These are phyloP conservation scores for Eragrostis nindensis DNA, from an alignment of 176 grass and related monocot genomes.

Conservation along the genomic window DNA sequence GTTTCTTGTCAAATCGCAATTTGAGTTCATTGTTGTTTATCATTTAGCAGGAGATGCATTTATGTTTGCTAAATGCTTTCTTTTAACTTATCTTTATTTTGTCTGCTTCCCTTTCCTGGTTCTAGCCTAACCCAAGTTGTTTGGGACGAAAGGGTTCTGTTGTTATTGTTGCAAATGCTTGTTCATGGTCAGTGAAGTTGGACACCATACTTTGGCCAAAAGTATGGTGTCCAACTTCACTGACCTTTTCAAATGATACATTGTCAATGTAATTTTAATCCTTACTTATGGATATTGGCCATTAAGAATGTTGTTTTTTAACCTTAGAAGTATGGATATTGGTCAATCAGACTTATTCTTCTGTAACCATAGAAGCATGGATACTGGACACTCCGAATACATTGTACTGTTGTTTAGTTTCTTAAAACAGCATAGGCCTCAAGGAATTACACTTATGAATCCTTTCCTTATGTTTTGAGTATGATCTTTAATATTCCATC, in stretches of 20 bases:
- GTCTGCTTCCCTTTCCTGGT: too few relatives aligned
- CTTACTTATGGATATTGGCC: constrained; percentile 8
- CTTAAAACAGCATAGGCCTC: background rate
- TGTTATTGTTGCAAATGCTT: too few relatives aligned
- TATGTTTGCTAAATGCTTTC: constrained; percentile 2
- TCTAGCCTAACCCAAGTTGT: too few relatives aligned
- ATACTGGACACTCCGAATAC: constrained; percentile 7
- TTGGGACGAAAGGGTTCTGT: too few relatives aligned
- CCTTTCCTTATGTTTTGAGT: constrained; percentile 14
- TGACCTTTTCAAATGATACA: constrained; percentile 22
- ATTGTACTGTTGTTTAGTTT: background rate
- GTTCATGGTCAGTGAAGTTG: constrained; percentile 5
- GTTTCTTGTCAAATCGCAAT: constrained; percentile 18
- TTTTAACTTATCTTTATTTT: too few relatives aligned
- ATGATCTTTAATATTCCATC: constrained; percentile 13
- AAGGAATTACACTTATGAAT: constrained; percentile 27
- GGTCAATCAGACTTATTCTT: background rate
- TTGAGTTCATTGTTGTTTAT: background rate
- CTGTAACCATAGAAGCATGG: constrained; percentile 28
- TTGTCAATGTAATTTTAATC: constrained; percentile 23
- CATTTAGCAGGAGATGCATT: constrained; percentile 1
- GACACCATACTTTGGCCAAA: background rate
- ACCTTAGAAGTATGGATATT: constrained; percentile 17
- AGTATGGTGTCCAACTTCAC: too few relatives aligned
- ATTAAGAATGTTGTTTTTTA: background rate